Evolutionary conservation across 345 rosid species (phyloP).

Genomic region (Ceriops tagal): DNA sequence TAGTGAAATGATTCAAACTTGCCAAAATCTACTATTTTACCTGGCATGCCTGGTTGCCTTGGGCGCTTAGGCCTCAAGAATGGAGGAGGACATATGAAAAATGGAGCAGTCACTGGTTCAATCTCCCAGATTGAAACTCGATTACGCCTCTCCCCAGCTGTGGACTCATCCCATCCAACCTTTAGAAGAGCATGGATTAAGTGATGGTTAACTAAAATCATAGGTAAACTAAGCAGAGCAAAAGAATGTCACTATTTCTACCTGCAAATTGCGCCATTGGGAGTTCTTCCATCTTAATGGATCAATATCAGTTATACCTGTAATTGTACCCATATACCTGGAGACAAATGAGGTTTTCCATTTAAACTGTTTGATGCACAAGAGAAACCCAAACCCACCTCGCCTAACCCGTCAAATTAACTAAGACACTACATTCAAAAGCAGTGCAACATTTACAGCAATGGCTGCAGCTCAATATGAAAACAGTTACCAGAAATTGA

Average conservation of each 20-base stretch:
- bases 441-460: background rate
- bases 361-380: background rate
- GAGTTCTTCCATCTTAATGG: conserved; percentile 92
- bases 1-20: background rate
- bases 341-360: conserved; percentile 19
- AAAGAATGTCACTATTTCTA: conserved; percentile 13
- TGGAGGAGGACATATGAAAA: conserved; percentile 90
- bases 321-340: conserved; percentile 96
- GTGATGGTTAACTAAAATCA: background rate
- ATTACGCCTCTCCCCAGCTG: conserved; percentile 77
- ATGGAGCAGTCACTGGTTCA: conserved; percentile 92
- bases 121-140: conserved; percentile 97
- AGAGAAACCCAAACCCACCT: background rate
- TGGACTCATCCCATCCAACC: conserved; percentile 99
- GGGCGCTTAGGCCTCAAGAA: conserved; percentile 78
- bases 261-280: conserved; percentile 97
- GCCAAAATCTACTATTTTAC: conserved; percentile 25
- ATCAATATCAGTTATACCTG: conserved; percentile 85
- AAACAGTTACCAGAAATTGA: too few species aligned
- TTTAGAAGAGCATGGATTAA: conserved; percentile 22
- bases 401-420: background rate
- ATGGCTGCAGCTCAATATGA: too few species aligned
- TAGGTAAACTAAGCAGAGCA: background rate
- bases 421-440: background rate
- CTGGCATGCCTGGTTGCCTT: conserved; percentile 80